Conservation (phyloP, 495 filamentous ascomycete genomes). For the Xylaria telfairii region DNA sequence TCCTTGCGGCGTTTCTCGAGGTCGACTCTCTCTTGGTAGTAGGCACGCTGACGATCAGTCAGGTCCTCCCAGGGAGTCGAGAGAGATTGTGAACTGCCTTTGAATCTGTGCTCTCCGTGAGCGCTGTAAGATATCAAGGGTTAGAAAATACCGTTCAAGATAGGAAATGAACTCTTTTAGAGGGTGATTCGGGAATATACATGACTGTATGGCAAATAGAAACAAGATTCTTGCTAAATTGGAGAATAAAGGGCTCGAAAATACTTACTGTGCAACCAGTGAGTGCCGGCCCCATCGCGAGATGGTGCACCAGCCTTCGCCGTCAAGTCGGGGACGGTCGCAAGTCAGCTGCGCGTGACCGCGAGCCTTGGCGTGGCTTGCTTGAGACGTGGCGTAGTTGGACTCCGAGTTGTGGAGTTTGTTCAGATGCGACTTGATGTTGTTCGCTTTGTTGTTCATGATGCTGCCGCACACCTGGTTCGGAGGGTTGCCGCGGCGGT, state of each 20-base stretch:
- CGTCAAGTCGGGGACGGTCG: background rate
- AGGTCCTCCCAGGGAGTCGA: background rate
- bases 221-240: background rate
- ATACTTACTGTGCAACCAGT: background rate
- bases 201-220: background rate
- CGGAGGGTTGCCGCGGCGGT: background rate
- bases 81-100: background rate
- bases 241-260: background rate
- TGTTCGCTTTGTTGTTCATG: background rate
- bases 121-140: background rate
- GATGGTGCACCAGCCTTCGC: background rate
- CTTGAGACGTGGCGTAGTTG: background rate
- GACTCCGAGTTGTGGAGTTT: background rate
- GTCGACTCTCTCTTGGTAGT: background rate
- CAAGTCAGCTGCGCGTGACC: background rate
- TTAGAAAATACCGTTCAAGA: background rate
- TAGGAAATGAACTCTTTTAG: background rate
- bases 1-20: background rate
- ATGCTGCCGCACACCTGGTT: background rate
- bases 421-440: background rate
- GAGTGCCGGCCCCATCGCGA: background rate
- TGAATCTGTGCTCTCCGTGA: background rate
- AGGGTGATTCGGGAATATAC: background rate
- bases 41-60: background rate
- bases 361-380: background rate